phyloP scores from a whole-genome alignment of 352 stramenopile genomes.

The Phytopythium mirpurense region DNA sequence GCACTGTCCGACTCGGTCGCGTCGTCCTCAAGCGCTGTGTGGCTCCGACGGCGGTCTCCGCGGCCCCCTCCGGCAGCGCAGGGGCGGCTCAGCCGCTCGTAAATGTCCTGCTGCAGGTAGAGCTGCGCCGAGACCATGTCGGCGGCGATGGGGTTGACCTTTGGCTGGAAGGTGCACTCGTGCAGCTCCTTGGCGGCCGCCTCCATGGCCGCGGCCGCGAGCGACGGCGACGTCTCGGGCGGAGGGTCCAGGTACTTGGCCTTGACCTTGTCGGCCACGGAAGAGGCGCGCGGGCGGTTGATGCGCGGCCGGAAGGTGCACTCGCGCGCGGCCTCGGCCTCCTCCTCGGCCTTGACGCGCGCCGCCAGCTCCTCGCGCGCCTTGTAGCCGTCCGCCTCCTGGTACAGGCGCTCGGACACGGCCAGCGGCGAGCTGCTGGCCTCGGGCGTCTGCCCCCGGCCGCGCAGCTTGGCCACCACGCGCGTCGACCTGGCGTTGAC shows the following conservation, averaged over 20 bases:
- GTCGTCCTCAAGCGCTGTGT: constrained; percentile 21
- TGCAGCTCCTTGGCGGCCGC: constrained; percentile 54
- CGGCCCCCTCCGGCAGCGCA: constrained; percentile 16
- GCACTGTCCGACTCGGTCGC: constrained; percentile 23
- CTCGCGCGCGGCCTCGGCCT: constrained; percentile 61
- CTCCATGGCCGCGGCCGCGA: constrained; percentile 53
- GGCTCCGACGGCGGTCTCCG: constrained; percentile 11
- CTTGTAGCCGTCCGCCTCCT: constrained; percentile 74
- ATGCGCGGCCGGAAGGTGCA: constrained; percentile 74
- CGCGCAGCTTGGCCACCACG: constrained; percentile 55
- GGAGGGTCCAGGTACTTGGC: constrained; percentile 72
- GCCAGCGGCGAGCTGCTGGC: constrained; percentile 21
- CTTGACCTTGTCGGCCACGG: constrained; percentile 46
- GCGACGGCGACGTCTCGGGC: constrained; percentile 23
- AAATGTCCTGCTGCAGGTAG: constrained; percentile 84
- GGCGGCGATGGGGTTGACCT: constrained; percentile 65
- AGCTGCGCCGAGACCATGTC: constrained; percentile 82
- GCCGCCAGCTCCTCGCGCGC: constrained; percentile 60
- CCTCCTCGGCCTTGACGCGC: constrained; percentile 59
- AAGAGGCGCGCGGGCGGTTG: constrained; percentile 34
- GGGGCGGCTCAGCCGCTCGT: constrained; percentile 70
- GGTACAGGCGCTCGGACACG: constrained; percentile 68
- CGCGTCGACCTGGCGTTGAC: constrained; percentile 75
- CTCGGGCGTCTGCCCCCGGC: constrained; percentile 30
- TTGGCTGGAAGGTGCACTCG: constrained; percentile 75